Evolutionary conservation across 2,329 filamentous ascomycete genomes (phyloP), one percentile per base, ranked within the genome.

Genomic region (Nakataea oryzae): DNA sequence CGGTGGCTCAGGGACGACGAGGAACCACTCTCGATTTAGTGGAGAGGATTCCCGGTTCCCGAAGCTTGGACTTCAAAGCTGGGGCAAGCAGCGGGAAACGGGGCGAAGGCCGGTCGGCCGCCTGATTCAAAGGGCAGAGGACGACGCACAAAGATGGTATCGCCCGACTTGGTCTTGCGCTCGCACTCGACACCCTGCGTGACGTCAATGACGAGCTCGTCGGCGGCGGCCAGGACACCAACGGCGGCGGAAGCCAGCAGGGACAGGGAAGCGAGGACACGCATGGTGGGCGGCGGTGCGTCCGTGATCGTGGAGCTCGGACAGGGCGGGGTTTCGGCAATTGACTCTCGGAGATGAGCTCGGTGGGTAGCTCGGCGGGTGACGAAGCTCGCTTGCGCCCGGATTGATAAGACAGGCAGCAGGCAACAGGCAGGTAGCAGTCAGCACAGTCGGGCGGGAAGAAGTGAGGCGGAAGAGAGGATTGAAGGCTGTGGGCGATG

Each of bases 131-230:
- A 47, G 14, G 4, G 14, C 14, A 47, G 41, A 13, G 41, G 41
- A 21, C 41, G 6, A 50, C 41, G 6, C n/a, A 50, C 41, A 50
- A n/a, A 8, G n/a, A 59, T 14, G 26, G 34, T 59, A 24, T 59
- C 58, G 58, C 58, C 58, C 2, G 30, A 59, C 70, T 83, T 70
- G 21, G 85, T 89, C 79, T 90, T 93, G 75, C 91, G 87, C 60
- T 86, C 85, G 80, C 93, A 97, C 68, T 91, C 85, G 66, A 90
- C 88, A 29, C 84, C 79, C 63, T 86, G 81, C 60, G 86, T 89
- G 67, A 90, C 86, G 67, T 96, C 86, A 73, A 96, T 90, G 75
- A 89, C 84, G 68, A 96, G 84, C 68, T 88, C 84, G 64, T 78
- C 78, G n/a, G 75, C 76, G n/a, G n/a, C 41, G 63, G 84, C 80